Base-by-base conservation (phyloP, 1,139 yeast genomes). In the Geotrichum candidum region DNA sequence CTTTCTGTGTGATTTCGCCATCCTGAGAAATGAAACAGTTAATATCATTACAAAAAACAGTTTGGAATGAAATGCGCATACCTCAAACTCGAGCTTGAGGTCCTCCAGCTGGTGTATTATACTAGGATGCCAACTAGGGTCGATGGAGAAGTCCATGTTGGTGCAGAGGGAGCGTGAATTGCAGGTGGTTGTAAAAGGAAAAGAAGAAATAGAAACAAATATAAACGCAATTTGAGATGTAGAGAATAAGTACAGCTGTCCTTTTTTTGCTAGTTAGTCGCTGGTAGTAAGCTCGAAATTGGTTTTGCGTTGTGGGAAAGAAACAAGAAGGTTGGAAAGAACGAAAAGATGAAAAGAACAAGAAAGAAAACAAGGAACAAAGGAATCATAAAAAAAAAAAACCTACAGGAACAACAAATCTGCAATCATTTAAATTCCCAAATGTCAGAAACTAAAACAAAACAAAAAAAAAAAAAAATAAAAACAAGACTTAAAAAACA, bases 1-100 rank as follows among this genome's bases (percentile, higher is more conserved):
- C 91, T 70, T 86, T 87, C 59, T 81, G 84, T 0, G 91, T 86
- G 62, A 87, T 76, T 63, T 84, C 85, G 1, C 89, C 91, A 54
- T 86, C 89, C 66, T 81, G 58, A 31, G 18, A 38, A 35, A 48
- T 53, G 41, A 46, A 63, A 51, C 22, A 50, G 31, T 33, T 50
- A 27, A n/a, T 22, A 15, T 50, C 7, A 29, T 13, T 35, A 11
- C 15, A 23, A 53, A 53, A 41, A 25, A 10, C 25, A 38, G n/a
- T 46, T 51, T 48, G 11, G 22, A 22, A 18, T 9, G 1, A 29
- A 31, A 13, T 29, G 9, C 23, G 60, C 72, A 38, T 64, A 72
- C 74, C 45, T 72, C 74, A 23, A 68, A 82, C 66, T 85, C 90
- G 25, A 74, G 71, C 33, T 77, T 78, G 31, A 85, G 76, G 60